Evolutionary conservation across 768 basidiomycete genomes (phyloP).

Genomic region (Infundibulicybe gibba): DNA sequence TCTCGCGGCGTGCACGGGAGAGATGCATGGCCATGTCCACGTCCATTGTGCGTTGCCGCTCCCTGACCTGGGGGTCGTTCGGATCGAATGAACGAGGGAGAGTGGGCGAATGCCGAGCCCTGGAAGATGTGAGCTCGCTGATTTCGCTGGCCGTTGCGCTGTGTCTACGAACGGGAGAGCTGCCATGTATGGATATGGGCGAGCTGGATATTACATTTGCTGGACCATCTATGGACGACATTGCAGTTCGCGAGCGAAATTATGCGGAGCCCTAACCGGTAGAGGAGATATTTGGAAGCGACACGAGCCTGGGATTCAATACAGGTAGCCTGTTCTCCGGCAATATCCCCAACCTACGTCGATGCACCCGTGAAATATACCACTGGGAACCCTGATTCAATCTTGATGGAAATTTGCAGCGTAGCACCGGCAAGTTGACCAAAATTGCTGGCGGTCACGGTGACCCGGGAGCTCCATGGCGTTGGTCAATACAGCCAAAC

Average conservation of each 20-base stretch:
- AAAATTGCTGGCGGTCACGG: conserved; percentile 2
- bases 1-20: conserved; percentile 67
- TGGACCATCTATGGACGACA: conserved; percentile 36
- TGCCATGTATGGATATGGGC: conserved; percentile 34
- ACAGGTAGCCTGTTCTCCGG: no score
- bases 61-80: conserved; percentile 70
- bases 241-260: conserved; percentile 9
- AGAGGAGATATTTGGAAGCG: conserved; percentile 2
- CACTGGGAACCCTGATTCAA: no score
- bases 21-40: conserved; percentile 88
- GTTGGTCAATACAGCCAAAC: neutral
- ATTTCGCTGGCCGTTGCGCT: conserved; percentile 36
- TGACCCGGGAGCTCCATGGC: conserved; percentile 2
- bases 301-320: no score
- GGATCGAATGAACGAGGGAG: conserved; percentile 60
- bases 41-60: conserved; percentile 92
- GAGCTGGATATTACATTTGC: conserved; percentile 30
- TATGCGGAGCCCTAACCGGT: neutral
- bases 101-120: conserved; percentile 58
- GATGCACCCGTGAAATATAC: no score
- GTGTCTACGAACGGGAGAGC: conserved; percentile 37
- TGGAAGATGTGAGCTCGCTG: conserved; percentile 30
- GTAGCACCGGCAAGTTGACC: neutral
- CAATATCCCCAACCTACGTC: no score
- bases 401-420: no score